Evolutionary conservation across 768 basidiomycete genomes (phyloP).

Genomic region (Chalciporus chontae): DNA sequence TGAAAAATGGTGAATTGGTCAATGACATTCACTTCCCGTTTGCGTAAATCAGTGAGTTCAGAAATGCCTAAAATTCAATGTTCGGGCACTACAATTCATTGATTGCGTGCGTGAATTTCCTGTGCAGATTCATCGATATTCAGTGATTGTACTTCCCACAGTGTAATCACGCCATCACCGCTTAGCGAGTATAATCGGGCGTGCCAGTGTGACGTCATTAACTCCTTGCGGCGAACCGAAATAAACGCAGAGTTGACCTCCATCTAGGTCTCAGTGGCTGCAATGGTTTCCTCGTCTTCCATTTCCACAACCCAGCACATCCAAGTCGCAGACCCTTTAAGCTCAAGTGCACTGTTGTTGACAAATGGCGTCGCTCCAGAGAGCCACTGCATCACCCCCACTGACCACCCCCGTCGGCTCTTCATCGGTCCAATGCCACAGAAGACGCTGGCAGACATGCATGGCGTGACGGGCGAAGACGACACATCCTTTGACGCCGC

Average conservation of each 20-base stretch:
- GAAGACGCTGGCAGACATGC: slow-evolving; percentile 43
- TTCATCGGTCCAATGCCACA: slow-evolving; percentile 81
- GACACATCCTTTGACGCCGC: slow-evolving; percentile 30
- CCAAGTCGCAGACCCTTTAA: no score
- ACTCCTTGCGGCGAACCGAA: background rate
- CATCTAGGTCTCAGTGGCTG: background rate
- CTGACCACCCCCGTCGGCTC: slow-evolving; percentile 43
- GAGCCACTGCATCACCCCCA: background rate
- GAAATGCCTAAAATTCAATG: no score
- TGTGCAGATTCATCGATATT: no score
- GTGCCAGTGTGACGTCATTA: background rate
- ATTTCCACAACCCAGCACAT: background rate
- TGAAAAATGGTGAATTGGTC: no score
- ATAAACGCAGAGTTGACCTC: no score
- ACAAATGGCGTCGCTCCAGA: background rate
- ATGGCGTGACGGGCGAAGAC: slow-evolving; percentile 32
- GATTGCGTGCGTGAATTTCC: no score
- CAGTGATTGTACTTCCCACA: no score
- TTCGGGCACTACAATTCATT: no score
- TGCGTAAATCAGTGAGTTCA: no score
- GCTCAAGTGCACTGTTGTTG: background rate
- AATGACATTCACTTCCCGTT: no score
- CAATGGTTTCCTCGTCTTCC: background rate
- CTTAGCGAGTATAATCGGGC: slow-evolving; percentile 19
- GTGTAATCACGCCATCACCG: slow-evolving; percentile 12